Evolutionary conservation across 2,329 filamentous ascomycete genomes (phyloP).

Genomic region (Ophiosphaerella herpotricha): DNA sequence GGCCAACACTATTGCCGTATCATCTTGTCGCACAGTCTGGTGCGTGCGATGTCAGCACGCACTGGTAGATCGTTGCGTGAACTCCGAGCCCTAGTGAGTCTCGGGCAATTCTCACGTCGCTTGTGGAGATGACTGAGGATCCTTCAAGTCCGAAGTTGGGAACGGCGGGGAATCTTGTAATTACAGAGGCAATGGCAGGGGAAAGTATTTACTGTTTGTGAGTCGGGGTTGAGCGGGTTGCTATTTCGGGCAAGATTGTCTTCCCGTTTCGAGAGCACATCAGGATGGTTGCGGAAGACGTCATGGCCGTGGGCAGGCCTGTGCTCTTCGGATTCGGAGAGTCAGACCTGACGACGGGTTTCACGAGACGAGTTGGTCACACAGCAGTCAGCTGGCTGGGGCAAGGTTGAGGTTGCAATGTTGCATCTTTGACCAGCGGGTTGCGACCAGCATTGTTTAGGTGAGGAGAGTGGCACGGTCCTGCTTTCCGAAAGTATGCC

Average conservation of each 20-base stretch:
- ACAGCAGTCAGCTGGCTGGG: neutral
- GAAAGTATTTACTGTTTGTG: too few species aligned
- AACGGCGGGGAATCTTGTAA: neutral
- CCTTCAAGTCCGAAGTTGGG: neutral
- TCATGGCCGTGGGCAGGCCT: too few species aligned
- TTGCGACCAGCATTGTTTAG: neutral
- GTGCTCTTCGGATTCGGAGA: too few species aligned
- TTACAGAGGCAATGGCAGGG: too few species aligned
- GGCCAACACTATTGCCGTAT: conserved; percentile 1
- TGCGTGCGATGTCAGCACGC: conserved; percentile 6
- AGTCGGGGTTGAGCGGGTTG: too few species aligned
- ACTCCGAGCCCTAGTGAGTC: neutral
- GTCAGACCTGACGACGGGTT: neutral
- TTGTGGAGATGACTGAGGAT: neutral
- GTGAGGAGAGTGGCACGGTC: conserved; percentile 14
- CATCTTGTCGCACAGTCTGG: neutral
- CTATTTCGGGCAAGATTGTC: too few species aligned
- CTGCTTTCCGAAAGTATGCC: conserved; percentile 12
- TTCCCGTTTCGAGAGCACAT: too few species aligned
- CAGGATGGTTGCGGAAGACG: too few species aligned
- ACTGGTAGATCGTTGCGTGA: conserved; percentile 5
- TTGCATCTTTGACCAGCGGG: neutral
- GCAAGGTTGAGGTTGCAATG: neutral
- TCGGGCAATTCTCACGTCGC: conserved; percentile 2
- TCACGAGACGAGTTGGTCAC: conserved; percentile 3